Conservation (phyloP, 2,329 filamentous ascomycete species). For the Alternaria burnsii region DNA sequence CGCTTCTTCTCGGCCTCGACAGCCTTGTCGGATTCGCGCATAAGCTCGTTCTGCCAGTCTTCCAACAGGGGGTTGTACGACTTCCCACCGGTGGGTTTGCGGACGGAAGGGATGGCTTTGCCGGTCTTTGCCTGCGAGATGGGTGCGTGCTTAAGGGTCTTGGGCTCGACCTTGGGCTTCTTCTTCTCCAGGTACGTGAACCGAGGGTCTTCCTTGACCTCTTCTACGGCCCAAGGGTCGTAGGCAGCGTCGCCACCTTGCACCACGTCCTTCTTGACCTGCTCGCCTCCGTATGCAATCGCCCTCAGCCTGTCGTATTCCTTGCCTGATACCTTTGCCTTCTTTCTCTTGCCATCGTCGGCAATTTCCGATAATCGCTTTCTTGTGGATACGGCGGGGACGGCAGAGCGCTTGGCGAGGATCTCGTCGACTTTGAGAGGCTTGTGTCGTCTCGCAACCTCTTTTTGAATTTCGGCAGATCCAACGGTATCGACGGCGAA, state of each 20-base stretch:
- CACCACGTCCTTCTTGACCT: slow-evolving; percentile 57
- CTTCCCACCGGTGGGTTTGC: slow-evolving; percentile 79
- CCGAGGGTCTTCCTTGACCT: slow-evolving; percentile 60
- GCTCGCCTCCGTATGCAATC: slow-evolving; percentile 76
- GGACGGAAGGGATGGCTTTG: slow-evolving; percentile 79
- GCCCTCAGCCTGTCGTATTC: slow-evolving; percentile 80
- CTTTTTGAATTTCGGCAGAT: slow-evolving; percentile 70
- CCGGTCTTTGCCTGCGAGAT: slow-evolving; percentile 84
- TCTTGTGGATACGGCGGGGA: slow-evolving; percentile 78
- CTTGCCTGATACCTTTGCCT: slow-evolving; percentile 83
- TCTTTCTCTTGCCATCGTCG: slow-evolving; percentile 73
- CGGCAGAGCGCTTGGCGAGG: slow-evolving; percentile 80
- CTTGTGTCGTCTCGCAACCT: slow-evolving; percentile 74
- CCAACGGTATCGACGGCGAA: slow-evolving; percentile 84
- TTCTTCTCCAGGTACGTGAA: slow-evolving; percentile 73
- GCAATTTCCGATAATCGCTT: slow-evolving; percentile 81
- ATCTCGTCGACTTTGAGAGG: slow-evolving; percentile 91
- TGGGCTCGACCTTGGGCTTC: slow-evolving; percentile 74
- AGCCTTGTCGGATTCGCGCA: slow-evolving; percentile 78
- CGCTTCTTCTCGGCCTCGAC: slow-evolving; percentile 81
- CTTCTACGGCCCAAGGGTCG: slow-evolving; percentile 77
- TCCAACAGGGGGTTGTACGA: slow-evolving; percentile 92
- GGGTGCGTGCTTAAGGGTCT: slow-evolving; percentile 77
- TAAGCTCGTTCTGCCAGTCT: slow-evolving; percentile 82
- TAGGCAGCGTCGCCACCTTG: slow-evolving; percentile 69